Evolutionary conservation across 208 protist species (phyloP).

Genomic region (Trypanosomatidae sp.): DNA sequence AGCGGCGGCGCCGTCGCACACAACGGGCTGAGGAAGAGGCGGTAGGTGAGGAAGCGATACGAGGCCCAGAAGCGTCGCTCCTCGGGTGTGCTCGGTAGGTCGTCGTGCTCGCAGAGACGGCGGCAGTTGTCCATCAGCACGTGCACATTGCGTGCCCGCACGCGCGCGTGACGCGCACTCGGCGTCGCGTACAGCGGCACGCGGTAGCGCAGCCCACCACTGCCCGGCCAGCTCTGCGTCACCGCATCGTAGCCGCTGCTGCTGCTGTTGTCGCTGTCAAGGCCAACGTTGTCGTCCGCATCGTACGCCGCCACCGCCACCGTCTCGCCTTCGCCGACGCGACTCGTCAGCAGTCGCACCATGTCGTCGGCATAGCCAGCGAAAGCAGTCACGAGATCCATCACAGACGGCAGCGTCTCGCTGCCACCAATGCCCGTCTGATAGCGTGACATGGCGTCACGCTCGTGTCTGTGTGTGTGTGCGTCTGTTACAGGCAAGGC

Average conservation of each 20-base stretch:
- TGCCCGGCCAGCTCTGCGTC: conserved; percentile 59
- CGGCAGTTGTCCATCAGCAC: conserved; percentile 87
- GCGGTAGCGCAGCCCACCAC: conserved; percentile 64
- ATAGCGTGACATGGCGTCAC: conserved; percentile 67
- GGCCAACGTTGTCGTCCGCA: too few relatives aligned
- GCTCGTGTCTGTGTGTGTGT: too few relatives aligned
- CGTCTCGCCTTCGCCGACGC: conserved; percentile 46
- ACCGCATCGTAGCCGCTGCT: conserved; percentile 55
- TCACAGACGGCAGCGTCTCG: conserved; percentile 66
- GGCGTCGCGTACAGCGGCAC: conserved; percentile 69
- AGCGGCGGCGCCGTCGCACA: conserved; percentile 64
- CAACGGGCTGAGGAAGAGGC: conserved; percentile 65
- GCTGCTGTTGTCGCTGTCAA: conserved; percentile 36
- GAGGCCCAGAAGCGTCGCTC: conserved; percentile 80
- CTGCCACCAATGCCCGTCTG: conserved; percentile 72
- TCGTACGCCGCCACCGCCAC: conserved; percentile 8
- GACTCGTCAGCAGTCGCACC: conserved; percentile 47
- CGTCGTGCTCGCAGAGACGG: conserved; percentile 63
- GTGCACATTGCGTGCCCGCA: conserved; percentile 77
- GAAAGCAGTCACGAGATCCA: conserved; percentile 62
- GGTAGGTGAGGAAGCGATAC: conserved; percentile 86
- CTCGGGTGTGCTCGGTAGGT: conserved; percentile 68
- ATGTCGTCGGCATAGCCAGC: conserved; percentile 62
- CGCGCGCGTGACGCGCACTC: conserved; percentile 70
- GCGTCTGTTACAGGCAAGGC: too few relatives aligned